A percentile compares a stretch with the other conserved stretches of the same genome.
Conservation (phyloP, 495 filamentous ascomycete species). For the Daldinia loculata region DNA sequence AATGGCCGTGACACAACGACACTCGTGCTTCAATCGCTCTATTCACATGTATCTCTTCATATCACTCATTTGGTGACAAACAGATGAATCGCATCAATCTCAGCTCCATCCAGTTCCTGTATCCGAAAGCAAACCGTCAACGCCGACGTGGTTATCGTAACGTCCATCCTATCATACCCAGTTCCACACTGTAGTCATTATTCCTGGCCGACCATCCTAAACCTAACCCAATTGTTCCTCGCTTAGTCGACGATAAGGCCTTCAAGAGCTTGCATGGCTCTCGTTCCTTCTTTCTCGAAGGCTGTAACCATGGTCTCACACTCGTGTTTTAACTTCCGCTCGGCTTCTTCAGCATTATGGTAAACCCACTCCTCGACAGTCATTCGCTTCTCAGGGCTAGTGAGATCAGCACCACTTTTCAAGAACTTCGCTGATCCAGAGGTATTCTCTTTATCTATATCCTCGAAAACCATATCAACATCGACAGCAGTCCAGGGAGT, state of each 20-base stretch:
- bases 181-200: slow-evolving; percentile 9
- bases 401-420: slow-evolving; percentile 64
- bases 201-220: slow-evolving; percentile 6
- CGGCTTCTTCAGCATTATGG: slow-evolving; percentile 78
- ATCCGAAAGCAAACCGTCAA: slow-evolving; percentile 12
- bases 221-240: neutral
- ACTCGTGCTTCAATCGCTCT: neutral
- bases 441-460: slow-evolving; percentile 64
- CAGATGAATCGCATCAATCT: neutral
- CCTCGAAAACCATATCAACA: slow-evolving; percentile 69
- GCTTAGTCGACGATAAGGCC: slow-evolving; percentile 64
- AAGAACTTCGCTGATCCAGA: slow-evolving; percentile 51
- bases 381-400: slow-evolving; percentile 84
- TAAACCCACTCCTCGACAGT: slow-evolving; percentile 92
- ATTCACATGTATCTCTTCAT: slow-evolving; percentile 2
- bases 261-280: slow-evolving; percentile 79
- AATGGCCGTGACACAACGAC: neutral
- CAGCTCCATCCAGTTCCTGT: slow-evolving; percentile 1
- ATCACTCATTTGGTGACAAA: slow-evolving; percentile 21
- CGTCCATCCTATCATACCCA: neutral
- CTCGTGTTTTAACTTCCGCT: slow-evolving; percentile 77
- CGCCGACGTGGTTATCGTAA: slow-evolving; percentile 24
- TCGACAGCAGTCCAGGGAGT: slow-evolving; percentile 79
- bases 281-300: slow-evolving; percentile 83
- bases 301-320: slow-evolving; percentile 80